These are phyloP conservation scores for Porphyra umbilicalis DNA, from an alignment of 31 red algal genomes.

Conservation along the genomic window DNA sequence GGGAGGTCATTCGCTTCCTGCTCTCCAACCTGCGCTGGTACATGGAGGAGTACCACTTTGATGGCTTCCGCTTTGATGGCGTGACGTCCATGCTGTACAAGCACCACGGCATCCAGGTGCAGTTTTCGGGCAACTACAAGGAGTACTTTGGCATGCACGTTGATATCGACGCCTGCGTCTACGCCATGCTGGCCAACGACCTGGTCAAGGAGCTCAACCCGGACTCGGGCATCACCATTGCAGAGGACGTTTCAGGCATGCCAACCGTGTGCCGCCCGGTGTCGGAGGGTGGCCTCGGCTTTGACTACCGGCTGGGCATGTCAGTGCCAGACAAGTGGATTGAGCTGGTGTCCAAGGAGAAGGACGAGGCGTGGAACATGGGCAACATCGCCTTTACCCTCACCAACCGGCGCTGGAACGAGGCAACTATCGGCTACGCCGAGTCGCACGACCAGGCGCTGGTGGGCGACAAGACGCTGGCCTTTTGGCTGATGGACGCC, in stretches of 20 bases:
- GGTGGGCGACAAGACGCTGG: conserved; percentile 98
- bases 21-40: conserved; percentile 93
- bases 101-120: conserved; percentile 82
- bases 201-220: conserved; percentile 67
- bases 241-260: conserved; percentile 97
- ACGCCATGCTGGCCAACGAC: conserved; percentile 92
- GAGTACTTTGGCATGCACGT: conserved; percentile 96
- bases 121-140: conserved; percentile 70
- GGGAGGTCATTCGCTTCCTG: conserved; percentile 93
- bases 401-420: conserved; percentile 90
- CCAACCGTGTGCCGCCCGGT: conserved; percentile 90
- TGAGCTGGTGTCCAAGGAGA: conserved; percentile 77
- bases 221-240: conserved; percentile 71
- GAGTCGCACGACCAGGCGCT: conserved; percentile 98
- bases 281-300: conserved; percentile 79
- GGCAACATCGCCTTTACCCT: conserved; percentile 86
- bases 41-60: conserved; percentile 99
- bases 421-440: conserved; percentile 89
- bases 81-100: conserved; percentile 95
- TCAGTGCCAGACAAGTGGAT: conserved; percentile 97
- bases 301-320: conserved; percentile 94
- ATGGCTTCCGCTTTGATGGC: conserved; percentile 99
- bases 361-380: conserved; percentile 98
- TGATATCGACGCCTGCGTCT: conserved; percentile 93
- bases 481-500: conserved; percentile 95